Evolutionary conservation across 306 rosid genomes (phyloP), one percentile per base, ranked within the genome.

Genomic region (Sphenostylis stenocarpa): DNA sequence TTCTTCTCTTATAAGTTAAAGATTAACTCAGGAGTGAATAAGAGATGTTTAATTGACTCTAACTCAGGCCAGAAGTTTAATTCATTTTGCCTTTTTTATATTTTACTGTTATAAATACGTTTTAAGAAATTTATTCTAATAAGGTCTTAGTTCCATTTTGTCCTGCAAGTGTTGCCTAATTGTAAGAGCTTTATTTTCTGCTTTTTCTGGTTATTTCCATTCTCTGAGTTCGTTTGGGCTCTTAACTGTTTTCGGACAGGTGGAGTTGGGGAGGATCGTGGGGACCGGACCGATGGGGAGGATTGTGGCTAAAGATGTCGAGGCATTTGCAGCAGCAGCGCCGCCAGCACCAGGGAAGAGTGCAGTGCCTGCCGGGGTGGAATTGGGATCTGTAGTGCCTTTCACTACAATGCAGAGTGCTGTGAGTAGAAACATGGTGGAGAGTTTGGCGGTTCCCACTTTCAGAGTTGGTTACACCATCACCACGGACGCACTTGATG

Each of bases 401-500:
- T 96, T 96, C 53, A 92, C 97, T 0, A 89, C 97, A 71, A 96
- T 96, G 99, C 99, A 96, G 86, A 88, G 82, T 67, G 99, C 99
- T 31, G 97, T 95, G 72, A 89, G 97, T 78, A 83, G 95, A 83
- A 95, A 95, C 78, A 95, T 92, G 99, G 81, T 86, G 45, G 93
- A 90, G 83, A 95, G 99, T 82, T 84, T 95, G 78, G 76, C 74
- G 0, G 97, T 92, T 28, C 98, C 99, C 0, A 89, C 97, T 28
- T 95, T 92, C 64, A 91, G 98, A 85, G 99, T 95, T 55, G 99
- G 99, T 13, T 95, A 95, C 83, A 89, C 97, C 36, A 85, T 95
- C 83, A 82, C 90, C 38, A 88, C 97, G 1, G 86, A 87, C 80
- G 98, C 93, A 14, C 94, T 92, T 61, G 99, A 96, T 87, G 88